These are phyloP conservation scores for Pyropia haitanensis DNA, from an alignment of 23 red algal species.

Conservation along the genomic window DNA sequence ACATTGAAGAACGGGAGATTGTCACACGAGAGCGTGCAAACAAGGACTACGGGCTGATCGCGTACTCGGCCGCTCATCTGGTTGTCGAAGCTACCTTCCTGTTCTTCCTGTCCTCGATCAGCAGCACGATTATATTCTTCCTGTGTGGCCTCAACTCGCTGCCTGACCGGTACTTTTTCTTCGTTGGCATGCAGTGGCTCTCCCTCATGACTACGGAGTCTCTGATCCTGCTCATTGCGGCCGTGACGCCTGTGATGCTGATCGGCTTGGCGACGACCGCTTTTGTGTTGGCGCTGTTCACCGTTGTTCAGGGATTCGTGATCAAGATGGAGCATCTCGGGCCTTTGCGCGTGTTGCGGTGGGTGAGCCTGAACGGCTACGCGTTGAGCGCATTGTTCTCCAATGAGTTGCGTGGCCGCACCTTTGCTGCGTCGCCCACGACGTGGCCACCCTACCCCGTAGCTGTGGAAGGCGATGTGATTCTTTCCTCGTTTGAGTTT, in stretches of 20 bases:
- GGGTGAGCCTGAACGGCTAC: constrained; percentile 37
- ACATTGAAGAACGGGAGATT: constrained; percentile 69
- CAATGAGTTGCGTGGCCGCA: constrained; percentile 60
- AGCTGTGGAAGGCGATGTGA: constrained; percentile 30
- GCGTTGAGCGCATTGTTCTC: constrained; percentile 61
- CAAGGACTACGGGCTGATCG: constrained; percentile 49
- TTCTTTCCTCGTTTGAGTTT: constrained; percentile 32
- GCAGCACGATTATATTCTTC: constrained; percentile 62
- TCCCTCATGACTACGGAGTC: constrained; percentile 62
- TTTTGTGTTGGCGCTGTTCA: constrained; percentile 61
- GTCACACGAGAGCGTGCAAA: constrained; percentile 71
- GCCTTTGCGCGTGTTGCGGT: constrained; percentile 68
- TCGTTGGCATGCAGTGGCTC: constrained; percentile 57
- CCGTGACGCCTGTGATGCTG: constrained; percentile 57
- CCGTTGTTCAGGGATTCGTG: constrained; percentile 66
- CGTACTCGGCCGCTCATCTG: constrained; percentile 49
- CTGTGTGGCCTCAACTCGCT: constrained; percentile 45
- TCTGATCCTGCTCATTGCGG: constrained; percentile 75
- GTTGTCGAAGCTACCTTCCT: constrained; percentile 53
- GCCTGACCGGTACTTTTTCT: constrained; percentile 64
- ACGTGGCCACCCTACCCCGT: constrained; percentile 35
- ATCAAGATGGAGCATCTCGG: constrained; percentile 54
- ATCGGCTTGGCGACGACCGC: constrained; percentile 71
- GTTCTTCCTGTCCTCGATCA: constrained; percentile 58
- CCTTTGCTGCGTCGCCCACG: constrained; percentile 30